Evolutionary conservation across 495 filamentous ascomycete genomes (phyloP), one percentile per base, ranked within the genome.

Genomic region (Aspergillus bertholletiae): DNA sequence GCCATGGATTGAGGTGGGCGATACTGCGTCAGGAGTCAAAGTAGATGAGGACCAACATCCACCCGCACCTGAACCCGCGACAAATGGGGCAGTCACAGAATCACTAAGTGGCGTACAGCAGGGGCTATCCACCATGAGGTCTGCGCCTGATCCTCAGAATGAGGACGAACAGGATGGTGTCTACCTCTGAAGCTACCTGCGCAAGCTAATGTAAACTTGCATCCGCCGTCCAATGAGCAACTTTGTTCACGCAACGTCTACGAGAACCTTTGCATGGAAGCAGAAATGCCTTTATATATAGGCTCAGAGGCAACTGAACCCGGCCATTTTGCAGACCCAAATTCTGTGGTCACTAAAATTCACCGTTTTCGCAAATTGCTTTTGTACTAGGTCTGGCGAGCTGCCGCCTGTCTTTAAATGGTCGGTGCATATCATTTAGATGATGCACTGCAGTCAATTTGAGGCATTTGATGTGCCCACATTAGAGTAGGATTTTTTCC

Each of bases 1-100:
- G 67, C 74, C 64, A 57, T 95, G 89, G 90, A 69, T 77, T 49
- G 85, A 88, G 62, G 63, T 70, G 57, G 71, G 71, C 49, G 69
- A 65, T 51, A 54, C 68, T 12, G 47, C 61, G 35, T 64, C 60
- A 12, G 39, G 18, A 46, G 54, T 54, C 9, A 53, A 52, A 49
- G 13, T 43, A 11, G 34, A 49, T 54, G 49, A 35, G 43, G 26
- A 40, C 12, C 53, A 47, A 27, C 45, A 9, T 12, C 7, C 49
- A 24, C 17, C 49, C 21, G 37, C 20, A 20, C 6, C 32, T 20
- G 20, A 27, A 15, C 32, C 45, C 47, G 41, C 40, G 0, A 32
- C 39, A 7, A 41, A 26, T 51, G 35, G 49, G 21, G n/a, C 13
- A 28, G 20, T 21, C 15, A 5, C 3, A 7, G 18, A 3, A 18